These are phyloP conservation scores for Eurotiales sp. DNA, from an alignment of 2,329 filamentous ascomycete species.

Conservation along the genomic window DNA sequence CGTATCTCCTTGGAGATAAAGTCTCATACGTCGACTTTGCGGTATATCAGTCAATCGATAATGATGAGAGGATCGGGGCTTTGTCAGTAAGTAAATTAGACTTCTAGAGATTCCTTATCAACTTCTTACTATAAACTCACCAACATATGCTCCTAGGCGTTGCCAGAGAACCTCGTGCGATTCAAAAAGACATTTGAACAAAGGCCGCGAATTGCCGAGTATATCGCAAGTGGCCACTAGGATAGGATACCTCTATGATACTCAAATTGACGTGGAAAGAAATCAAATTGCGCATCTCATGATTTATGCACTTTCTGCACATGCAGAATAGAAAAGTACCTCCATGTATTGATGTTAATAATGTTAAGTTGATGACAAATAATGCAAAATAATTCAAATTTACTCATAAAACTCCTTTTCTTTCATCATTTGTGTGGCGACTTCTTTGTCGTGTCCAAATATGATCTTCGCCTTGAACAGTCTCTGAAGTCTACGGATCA, in stretches of 20 bases:
- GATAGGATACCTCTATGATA: too few species aligned
- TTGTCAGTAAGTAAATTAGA: conserved; percentile 27
- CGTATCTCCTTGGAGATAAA: conserved; percentile 35
- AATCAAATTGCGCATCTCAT: too few species aligned
- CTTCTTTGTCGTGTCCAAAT: conserved; percentile 13
- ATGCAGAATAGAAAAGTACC: too few species aligned
- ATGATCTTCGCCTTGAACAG: conserved; percentile 24
- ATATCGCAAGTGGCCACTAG: neutral
- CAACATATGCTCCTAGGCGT: neutral
- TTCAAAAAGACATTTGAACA: neutral
- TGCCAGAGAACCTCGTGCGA: neutral
- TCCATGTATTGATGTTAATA: too few species aligned
- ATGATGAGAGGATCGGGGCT: conserved; percentile 31
- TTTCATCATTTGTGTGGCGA: neutral
- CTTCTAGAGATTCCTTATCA: neutral
- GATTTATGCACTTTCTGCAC: too few species aligned
- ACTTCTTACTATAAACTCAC: neutral
- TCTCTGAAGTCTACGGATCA: conserved; percentile 30
- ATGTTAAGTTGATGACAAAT: too few species aligned
- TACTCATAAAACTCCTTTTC: conserved; percentile 10
- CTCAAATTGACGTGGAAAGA: too few species aligned
- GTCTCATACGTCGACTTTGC: conserved; percentile 40
- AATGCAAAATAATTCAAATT: neutral
- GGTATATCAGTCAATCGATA: conserved; percentile 38
- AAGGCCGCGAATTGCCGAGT: conserved; percentile 5